Evolutionary conservation across 176 grass and related monocot species (phyloP).

Genomic region (Luzula sylvatica): DNA sequence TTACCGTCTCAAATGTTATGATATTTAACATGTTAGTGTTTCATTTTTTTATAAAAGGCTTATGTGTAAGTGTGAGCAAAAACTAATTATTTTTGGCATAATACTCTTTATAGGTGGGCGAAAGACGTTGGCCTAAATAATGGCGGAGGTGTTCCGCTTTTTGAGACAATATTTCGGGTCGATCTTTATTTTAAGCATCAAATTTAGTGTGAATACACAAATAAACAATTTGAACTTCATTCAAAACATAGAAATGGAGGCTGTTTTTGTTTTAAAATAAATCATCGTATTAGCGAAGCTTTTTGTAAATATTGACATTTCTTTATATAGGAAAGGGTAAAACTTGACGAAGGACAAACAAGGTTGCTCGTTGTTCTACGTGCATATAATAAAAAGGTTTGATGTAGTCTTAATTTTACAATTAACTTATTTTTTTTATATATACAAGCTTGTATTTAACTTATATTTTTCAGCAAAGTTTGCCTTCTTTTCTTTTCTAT

Average conservation of each 20-base stretch:
- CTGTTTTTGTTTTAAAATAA: too few relatives aligned
- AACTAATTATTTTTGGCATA: too few relatives aligned
- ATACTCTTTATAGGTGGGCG: slow-evolving; percentile 1
- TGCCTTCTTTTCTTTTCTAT: background rate
- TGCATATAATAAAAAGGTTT: background rate
- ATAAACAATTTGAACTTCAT: background rate
- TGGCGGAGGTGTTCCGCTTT: slow-evolving; percentile 9
- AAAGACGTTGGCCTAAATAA: background rate
- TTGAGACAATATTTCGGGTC: slow-evolving; percentile 3
- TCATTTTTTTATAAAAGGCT: background rate
- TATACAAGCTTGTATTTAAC: background rate
- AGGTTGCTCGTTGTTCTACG: background rate
- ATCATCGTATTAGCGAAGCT: background rate
- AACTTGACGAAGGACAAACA: background rate
- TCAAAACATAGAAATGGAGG: too few relatives aligned
- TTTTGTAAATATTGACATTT: background rate
- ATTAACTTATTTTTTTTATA: background rate
- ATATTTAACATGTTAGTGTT: slow-evolving; percentile 6
- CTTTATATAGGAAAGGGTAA: background rate
- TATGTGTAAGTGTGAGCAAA: background rate
- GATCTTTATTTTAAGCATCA: background rate
- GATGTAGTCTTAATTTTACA: background rate
- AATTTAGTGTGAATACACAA: background rate
- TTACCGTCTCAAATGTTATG: slow-evolving; percentile 5
- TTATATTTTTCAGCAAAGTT: too few relatives aligned